These are phyloP conservation scores for Phlegmacium glaucopus DNA, from an alignment of 768 basidiomycete species.

Conservation along the genomic window DNA sequence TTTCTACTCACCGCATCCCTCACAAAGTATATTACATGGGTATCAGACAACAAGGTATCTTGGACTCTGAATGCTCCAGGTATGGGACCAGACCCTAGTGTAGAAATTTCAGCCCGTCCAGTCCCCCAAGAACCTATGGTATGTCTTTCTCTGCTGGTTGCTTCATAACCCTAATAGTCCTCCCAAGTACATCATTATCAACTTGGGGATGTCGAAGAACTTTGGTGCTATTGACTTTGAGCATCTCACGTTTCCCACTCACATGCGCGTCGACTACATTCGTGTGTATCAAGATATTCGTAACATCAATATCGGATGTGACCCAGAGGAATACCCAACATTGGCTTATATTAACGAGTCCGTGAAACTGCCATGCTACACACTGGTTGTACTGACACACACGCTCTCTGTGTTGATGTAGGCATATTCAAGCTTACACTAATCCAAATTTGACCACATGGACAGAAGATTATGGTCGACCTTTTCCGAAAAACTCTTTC, in stretches of 20 bases:
- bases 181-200: conserved; percentile 74
- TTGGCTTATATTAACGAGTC: conserved; percentile 74
- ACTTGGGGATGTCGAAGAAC: conserved; percentile 81
- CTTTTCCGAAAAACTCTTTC: conserved; percentile 66
- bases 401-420: conserved; percentile 12
- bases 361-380: conserved; percentile 14
- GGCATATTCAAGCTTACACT: conserved; percentile 68
- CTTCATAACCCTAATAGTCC: background rate
- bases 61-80: conserved; percentile 72
- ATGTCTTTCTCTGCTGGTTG: conserved; percentile 10
- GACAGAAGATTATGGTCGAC: conserved; percentile 57
- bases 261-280: conserved; percentile 82
- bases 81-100: conserved; percentile 49
- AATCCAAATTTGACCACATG: conserved; percentile 85
- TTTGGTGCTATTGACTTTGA: conserved; percentile 71
- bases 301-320: conserved; percentile 78
- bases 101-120: conserved; percentile 64
- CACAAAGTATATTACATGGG: conserved; percentile 78
- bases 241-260: conserved; percentile 69
- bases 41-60: conserved; percentile 52
- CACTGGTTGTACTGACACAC: background rate
- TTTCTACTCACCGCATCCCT: conserved; percentile 3
- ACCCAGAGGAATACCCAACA: conserved; percentile 78
- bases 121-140: conserved; percentile 87
- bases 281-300: conserved; percentile 83